These are phyloP conservation scores for Boletus bicolor DNA, from an alignment of 768 basidiomycete species.

Conservation along the genomic window DNA sequence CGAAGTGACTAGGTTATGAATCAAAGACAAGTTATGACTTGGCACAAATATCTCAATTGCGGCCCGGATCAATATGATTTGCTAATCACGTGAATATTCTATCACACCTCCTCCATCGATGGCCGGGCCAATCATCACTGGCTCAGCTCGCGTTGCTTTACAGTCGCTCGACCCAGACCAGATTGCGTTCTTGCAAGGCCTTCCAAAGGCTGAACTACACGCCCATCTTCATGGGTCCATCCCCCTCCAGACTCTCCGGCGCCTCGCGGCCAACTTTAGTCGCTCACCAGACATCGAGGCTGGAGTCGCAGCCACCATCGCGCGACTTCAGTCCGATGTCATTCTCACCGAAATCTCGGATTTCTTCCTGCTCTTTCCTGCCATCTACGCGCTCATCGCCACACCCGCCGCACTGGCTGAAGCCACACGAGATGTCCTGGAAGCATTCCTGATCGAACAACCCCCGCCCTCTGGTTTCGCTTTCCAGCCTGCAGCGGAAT, in stretches of 20 bases:
- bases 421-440: constrained; percentile 64
- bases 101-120: background rate
- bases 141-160: constrained; percentile 48
- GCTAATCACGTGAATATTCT: constrained; percentile 13
- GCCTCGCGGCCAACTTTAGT: constrained; percentile 49
- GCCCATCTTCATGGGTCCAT: constrained; percentile 87
- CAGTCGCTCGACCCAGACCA: constrained; percentile 49
- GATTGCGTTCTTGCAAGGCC: constrained; percentile 52
- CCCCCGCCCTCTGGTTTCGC: constrained; percentile 28
- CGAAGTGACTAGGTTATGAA: background rate
- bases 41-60: too few relatives aligned
- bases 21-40: too few relatives aligned
- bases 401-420: constrained; percentile 50
- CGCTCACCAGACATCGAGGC: constrained; percentile 26
- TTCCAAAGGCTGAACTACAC: constrained; percentile 84
- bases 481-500: constrained; percentile 45
- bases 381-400: constrained; percentile 75
- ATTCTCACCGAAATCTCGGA: constrained; percentile 55
- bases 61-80: background rate
- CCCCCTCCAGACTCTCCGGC: constrained; percentile 58
- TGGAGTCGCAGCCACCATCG: constrained; percentile 44
- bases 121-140: constrained; percentile 13
- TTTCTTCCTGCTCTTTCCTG: constrained; percentile 73
- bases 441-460: constrained; percentile 47
- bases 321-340: constrained; percentile 37